Evolutionary conservation across 2,329 filamentous ascomycete species (phyloP).

Genomic region (Neonectria sp.): DNA sequence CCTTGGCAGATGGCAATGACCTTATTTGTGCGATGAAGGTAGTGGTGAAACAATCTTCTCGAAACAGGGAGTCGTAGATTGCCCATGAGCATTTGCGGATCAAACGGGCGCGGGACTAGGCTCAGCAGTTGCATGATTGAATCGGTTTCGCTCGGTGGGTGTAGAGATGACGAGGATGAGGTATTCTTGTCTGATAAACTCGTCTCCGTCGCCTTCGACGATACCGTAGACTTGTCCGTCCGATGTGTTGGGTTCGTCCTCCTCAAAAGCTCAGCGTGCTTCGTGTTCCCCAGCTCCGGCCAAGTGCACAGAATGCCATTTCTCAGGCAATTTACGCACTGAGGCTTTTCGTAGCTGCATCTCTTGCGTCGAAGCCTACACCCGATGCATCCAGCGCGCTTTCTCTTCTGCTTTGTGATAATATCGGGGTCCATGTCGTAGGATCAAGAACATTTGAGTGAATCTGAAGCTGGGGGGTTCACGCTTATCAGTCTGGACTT

Average conservation of each 20-base stretch:
- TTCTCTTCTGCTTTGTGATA: not conserved
- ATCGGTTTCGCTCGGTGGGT: not conserved
- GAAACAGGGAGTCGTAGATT: not conserved
- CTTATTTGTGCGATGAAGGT: slow-evolving; percentile 21
- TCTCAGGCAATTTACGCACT: slow-evolving; percentile 17
- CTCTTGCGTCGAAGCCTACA: slow-evolving; percentile 19
- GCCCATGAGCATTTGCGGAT: slow-evolving; percentile 10
- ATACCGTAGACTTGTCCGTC: not conserved
- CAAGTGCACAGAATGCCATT: slow-evolving; percentile 20
- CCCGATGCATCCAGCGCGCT: slow-evolving; percentile 9
- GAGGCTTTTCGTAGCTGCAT: slow-evolving; percentile 13
- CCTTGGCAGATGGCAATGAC: slow-evolving; percentile 18
- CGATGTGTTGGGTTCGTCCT: slow-evolving; percentile 15
- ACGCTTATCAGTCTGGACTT: not conserved
- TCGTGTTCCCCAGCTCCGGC: slow-evolving; percentile 15
- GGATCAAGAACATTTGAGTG: not conserved
- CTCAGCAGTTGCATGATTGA: not conserved
- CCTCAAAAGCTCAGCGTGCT: slow-evolving; percentile 12
- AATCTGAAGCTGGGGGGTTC: not conserved
- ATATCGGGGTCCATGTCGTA: not conserved
- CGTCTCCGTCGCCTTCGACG: not conserved
- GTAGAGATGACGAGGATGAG: not conserved
- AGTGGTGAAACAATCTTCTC: slow-evolving; percentile 13
- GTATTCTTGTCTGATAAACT: not conserved
- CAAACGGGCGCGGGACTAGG: slow-evolving; percentile 1